Percentiles rank a stretch among this genome's conserved stretches.
Evolutionary conservation across 2,329 filamentous ascomycete species (phyloP).

Genomic region (Phyllosticta citriasiana): DNA sequence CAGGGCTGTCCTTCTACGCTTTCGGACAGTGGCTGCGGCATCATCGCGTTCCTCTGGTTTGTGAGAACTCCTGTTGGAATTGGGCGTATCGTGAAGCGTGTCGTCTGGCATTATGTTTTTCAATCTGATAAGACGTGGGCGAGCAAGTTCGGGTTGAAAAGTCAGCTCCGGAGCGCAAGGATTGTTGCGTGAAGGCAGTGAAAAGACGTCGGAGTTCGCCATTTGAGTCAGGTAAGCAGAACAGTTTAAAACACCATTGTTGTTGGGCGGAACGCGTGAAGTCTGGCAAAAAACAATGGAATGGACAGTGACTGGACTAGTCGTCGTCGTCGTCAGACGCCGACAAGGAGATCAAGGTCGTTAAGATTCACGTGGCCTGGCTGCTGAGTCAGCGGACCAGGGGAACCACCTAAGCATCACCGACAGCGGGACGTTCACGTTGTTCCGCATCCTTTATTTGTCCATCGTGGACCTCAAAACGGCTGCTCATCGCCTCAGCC

Average conservation of each 20-base stretch:
- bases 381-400: not conserved
- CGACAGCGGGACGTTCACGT: not conserved
- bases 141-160: not conserved
- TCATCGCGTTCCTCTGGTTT: not conserved
- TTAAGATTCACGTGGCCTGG: not conserved
- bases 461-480: not conserved
- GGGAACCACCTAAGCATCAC: not conserved
- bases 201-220: not conserved
- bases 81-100: constrained; percentile 1
- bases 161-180: not conserved
- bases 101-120: not conserved
- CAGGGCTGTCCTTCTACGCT: constrained; percentile 34
- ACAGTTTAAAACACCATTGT: not conserved
- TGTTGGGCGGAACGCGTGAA: not conserved
- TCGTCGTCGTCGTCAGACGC: too few species aligned
- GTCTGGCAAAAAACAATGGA: not conserved
- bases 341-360: not conserved
- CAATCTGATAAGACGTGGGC: not conserved
- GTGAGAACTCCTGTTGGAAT: constrained; percentile 7
- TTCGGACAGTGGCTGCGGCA: constrained; percentile 15
- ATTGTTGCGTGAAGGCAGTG: not conserved
- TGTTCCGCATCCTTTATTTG: not conserved
- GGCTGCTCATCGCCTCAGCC: not conserved
- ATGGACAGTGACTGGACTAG: not conserved
- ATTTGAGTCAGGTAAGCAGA: not conserved